phyloP scores from a whole-genome alignment of 2,329 filamentous ascomycete species.

The Cadophora sp. region DNA sequence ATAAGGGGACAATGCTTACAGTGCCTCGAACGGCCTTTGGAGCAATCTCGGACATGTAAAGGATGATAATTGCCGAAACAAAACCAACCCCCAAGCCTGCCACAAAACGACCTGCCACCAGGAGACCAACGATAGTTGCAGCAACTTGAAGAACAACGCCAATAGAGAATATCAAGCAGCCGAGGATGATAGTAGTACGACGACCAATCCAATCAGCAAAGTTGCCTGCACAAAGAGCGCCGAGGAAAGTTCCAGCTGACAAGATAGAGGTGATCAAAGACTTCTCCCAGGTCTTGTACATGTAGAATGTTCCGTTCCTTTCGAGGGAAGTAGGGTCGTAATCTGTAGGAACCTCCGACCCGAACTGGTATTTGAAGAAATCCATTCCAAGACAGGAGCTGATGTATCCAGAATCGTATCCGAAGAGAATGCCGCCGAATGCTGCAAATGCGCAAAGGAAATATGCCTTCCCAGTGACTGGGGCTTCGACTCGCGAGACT shows the following conservation, averaged over 20 bases:
- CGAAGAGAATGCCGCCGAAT: constrained; percentile 14
- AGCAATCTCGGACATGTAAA: not conserved
- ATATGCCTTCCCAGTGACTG: not conserved
- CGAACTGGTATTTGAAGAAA: constrained; percentile 9
- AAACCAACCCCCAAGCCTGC: constrained; percentile 12
- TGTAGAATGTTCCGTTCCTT: not conserved
- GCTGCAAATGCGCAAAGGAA: not conserved
- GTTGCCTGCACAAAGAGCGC: too few relatives aligned
- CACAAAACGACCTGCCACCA: constrained; percentile 3
- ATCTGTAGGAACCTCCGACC: not conserved
- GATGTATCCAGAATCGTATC: constrained; percentile 10
- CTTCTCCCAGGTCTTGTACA: not conserved
- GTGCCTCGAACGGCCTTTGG: too few relatives aligned
- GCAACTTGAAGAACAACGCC: not conserved
- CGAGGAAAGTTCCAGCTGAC: not conserved
- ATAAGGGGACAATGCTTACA: too few relatives aligned
- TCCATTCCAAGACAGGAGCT: not conserved
- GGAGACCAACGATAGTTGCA: constrained; percentile 4
- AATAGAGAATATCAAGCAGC: too few relatives aligned
- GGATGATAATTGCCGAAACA: constrained; percentile 8
- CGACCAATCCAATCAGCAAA: too few relatives aligned
- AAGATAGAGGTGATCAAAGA: constrained; percentile 9
- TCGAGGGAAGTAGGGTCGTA: constrained; percentile 6
- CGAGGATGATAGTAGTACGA: too few relatives aligned
- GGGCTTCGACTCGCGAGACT: constrained; percentile 8